Evolutionary conservation across 1,139 yeast genomes (phyloP), one percentile per base, ranked within the genome.

Genomic region (Candida labiduridarum): DNA sequence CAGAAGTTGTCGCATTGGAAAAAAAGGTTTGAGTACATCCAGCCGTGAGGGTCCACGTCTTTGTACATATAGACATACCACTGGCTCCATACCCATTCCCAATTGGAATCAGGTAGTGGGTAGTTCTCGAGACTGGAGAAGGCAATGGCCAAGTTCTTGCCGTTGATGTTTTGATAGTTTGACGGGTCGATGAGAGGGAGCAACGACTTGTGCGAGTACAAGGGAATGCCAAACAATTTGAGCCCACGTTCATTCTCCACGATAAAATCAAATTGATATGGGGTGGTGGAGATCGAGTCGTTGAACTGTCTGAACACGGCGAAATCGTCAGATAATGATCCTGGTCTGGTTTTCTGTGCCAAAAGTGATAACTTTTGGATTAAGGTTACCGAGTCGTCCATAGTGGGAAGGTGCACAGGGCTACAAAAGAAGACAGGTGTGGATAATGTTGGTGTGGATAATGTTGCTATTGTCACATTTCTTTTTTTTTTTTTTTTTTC

Each of bases 11-110:
- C 74, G 6, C 69, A 67, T 22, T 49, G 52, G 58, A 84, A 85
- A 31, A 74, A 58, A 2, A 74, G 53, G 56, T 72, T 67, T 36
- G 86, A 77, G 60, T 87, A 87, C 22, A 81, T 65, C 94, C 95
- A 87, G 1, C 95, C 95, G 56, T 84, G 87, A 56, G 85, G 90
- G 62, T 87, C 95, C 14, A 85, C 80, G 58, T 87, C 91, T 44
- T 78, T 75, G 33, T 80, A 68, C 95, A 87, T 87, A 56, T 85
- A 75, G 10, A 85, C 82, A 59, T 84, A 84, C 95, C 94, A 87
- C 30, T 72, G 65, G 35, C 75, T 74, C 95, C 95, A 87, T 25
- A 69, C 63, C 95, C 95, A 87, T 50, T 67, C 65, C 95, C 94
- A 87, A 48, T 76, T 65, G 41, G 80, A 69, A 54, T 84, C 89